Evolutionary conservation across 441 rosid genomes (phyloP).

Genomic region (Pelargonium myrrhifolium): DNA sequence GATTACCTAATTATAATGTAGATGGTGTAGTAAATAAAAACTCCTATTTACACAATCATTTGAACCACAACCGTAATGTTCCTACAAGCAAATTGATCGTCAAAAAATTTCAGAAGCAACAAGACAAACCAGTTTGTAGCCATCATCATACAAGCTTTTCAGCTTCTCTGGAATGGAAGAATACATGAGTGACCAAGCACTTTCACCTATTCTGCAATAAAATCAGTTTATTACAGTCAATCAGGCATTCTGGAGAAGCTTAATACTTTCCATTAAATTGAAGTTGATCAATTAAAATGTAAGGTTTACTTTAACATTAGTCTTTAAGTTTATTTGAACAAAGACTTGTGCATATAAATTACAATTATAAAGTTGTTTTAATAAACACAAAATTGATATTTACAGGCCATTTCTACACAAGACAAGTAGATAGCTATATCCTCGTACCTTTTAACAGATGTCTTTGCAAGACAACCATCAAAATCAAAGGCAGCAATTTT

Average conservation of each 20-base stretch:
- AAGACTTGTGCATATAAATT: background rate
- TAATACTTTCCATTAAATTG: background rate
- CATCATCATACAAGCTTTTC: slow-evolving; percentile 56
- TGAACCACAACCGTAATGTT: slow-evolving; percentile 5
- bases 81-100: slow-evolving; percentile 5
- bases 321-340: background rate
- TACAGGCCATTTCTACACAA: background rate
- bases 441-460: slow-evolving; percentile 61
- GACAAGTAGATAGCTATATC: background rate
- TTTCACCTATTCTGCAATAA: slow-evolving; percentile 65
- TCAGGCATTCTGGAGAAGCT: slow-evolving; percentile 1
- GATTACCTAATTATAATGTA: slow-evolving; percentile 48
- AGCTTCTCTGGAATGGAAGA: slow-evolving; percentile 77
- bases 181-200: slow-evolving; percentile 88
- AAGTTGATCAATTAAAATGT: background rate
- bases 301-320: background rate
- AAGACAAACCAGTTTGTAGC: slow-evolving; percentile 74
- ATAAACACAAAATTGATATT: background rate
- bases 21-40: background rate
- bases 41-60: background rate
- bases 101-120: slow-evolving; percentile 8
- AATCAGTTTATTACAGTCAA: slow-evolving; percentile 5
- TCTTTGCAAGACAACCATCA: slow-evolving; percentile 87
- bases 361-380: background rate
- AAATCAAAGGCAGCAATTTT: slow-evolving; percentile 96